Base-by-base conservation (phyloP, 75 land plant genomes). In the Ceratopteris richardii region DNA sequence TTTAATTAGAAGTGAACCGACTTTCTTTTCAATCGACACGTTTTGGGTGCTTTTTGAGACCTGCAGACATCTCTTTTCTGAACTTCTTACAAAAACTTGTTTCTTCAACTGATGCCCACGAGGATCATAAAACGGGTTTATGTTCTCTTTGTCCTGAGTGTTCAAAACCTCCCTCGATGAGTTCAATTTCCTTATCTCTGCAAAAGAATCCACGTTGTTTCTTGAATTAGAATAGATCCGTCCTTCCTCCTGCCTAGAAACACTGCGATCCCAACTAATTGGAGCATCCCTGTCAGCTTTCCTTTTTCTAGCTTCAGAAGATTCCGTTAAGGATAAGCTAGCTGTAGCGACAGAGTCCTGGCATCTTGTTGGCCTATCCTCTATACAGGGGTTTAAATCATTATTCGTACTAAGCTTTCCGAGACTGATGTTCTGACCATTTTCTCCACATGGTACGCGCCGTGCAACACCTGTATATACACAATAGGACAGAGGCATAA, bases 111-210 rank as follows among this genome's bases (percentile, higher is more conserved):
- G 28, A 22, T 23, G 24, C 2, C 27, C 25, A 4, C 29, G 27
- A 52, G 25, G 29, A 24, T 52, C 54, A 24, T 2, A 11, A 23
- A 18, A 13, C 1, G 54, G 54, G 13, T 52, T 52, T 3, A 52
- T 52, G 54, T 52, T 52, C 23, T 52, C 54, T 26, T 52, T 52
- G 54, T 52, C 54, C 14, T 52, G 29, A 52, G 25, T 14, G 25
- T 26, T 2, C 3, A 52, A 14, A 23, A 52, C 4, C 7, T 52
- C 54, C 28, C 25, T 52, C 1, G 54, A 19, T 4, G 54, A 7
- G 18, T 52, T 52, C 24, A 4, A 3, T 3, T 52, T 52, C 25
- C 23, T 23, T 1, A 26, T 1, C 2, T 24, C 54, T 52, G 54
- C 54, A 22, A 2, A 2, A 20, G 21, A 20, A 2, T 46, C 48